Conservation (phyloP, 441 rosid species). For the Erodium texanum region DNA sequence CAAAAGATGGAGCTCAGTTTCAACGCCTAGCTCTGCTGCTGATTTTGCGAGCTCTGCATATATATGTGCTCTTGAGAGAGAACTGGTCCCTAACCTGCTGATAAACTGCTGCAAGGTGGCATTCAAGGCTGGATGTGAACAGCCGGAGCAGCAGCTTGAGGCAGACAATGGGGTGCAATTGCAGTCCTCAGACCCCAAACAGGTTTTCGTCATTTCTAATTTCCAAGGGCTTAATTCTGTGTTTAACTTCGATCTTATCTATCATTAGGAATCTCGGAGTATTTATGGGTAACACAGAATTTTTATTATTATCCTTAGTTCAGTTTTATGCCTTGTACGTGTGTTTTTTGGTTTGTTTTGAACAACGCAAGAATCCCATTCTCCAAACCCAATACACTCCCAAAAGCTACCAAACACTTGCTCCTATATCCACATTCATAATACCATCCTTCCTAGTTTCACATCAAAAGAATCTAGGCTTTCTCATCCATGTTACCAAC, state of each 20-base stretch:
- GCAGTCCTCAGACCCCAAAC: conserved; percentile 28
- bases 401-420: background rate
- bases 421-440: background rate
- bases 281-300: background rate
- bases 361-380: background rate
- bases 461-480: background rate
- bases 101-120: conserved; percentile 80
- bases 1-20: conserved; percentile 49
- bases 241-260: background rate
- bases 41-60: conserved; percentile 67
- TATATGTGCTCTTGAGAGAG: conserved; percentile 55
- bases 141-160: conserved; percentile 33
- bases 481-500: background rate
- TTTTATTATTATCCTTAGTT: background rate
- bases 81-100: conserved; percentile 63
- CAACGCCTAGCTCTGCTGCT: conserved; percentile 60
- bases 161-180: conserved; percentile 48
- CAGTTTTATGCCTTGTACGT: background rate
- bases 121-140: conserved; percentile 53
- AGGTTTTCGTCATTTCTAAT: conserved; percentile 18
- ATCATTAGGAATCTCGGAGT: background rate
- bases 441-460: background rate
- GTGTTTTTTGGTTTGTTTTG: background rate
- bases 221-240: background rate
- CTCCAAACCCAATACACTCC: background rate